Base-by-base conservation (phyloP, 345 rosid genomes). In the Gossypium rotundifolium region DNA sequence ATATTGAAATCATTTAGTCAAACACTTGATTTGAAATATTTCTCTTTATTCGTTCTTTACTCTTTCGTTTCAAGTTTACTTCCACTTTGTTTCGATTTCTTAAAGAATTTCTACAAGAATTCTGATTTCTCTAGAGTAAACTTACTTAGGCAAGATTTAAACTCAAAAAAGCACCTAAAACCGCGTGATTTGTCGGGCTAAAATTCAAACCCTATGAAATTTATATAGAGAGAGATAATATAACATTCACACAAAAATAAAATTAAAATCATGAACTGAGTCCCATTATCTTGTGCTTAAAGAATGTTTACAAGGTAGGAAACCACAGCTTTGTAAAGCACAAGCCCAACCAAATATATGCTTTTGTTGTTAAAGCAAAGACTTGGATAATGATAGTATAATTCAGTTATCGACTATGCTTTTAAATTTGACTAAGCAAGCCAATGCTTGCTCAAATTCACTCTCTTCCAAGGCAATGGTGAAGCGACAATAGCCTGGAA, bases 401-500 rank as follows among this genome's bases (percentile, higher is more conserved):
- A 7, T 20, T 81, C 59, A 84, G 79, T 60, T 62, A 57, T 55
- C 38, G 38, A 82, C 11, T 53, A 80, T 74, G 70, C 73, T 87
- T 76, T 84, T 80, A 58, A 94, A 89, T 76, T 85, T 86, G 65
- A 63, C 71, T 13, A 94, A 82, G 80, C 91, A 88, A 65, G 82
- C 83, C 86, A 94, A 78, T 67, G 94, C 98, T 67, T 53, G 87
- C 75, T 92, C 90, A 54, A 94, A 92, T 67, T 90, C 91, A 13
- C 75, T 75, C n/a, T 87, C 94, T 77, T 88, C 96, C 81, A 88
- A 73, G 23, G 94, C 98, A 58, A 88, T 52, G 1, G 92, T 77
- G 83, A 94, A 92, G 81, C 98, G 94, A 82, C 97, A 92, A 80
- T 92, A 94, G 68, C 93, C 94, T 0, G 92, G 93, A n/a, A 92